phyloP scores from a whole-genome alignment of 805 yeast species.

The Kodamaea jinghongensis region DNA sequence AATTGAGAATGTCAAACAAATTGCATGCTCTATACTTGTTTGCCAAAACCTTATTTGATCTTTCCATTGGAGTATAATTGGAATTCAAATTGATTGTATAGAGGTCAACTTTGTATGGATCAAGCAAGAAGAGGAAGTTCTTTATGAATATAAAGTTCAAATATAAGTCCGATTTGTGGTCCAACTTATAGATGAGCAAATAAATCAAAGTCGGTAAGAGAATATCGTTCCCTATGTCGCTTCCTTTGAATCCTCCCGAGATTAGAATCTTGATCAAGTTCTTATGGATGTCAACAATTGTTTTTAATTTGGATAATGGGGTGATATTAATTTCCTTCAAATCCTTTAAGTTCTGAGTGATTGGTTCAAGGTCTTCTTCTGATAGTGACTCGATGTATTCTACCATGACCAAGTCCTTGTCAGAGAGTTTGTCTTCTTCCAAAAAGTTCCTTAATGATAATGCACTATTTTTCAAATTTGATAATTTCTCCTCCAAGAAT shows the following conservation, averaged over 20 bases:
- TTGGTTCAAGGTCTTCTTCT: slow-evolving; percentile 16
- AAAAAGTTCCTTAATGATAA: slow-evolving; percentile 30
- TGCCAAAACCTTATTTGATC: slow-evolving; percentile 12
- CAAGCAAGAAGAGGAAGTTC: slow-evolving; percentile 32
- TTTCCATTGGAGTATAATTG: slow-evolving; percentile 18
- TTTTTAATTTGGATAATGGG: slow-evolving; percentile 31
- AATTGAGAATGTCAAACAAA: slow-evolving; percentile 31
- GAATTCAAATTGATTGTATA: slow-evolving; percentile 16
- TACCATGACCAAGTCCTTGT: slow-evolving; percentile 8
- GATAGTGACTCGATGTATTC: slow-evolving; percentile 18
- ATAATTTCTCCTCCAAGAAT: slow-evolving; percentile 33
- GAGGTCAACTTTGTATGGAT: slow-evolving; percentile 28
- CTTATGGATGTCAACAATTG: slow-evolving; percentile 34
- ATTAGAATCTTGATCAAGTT: slow-evolving; percentile 17
- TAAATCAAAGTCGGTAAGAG: slow-evolving; percentile 40
- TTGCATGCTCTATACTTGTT: slow-evolving; percentile 18
- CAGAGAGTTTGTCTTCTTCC: slow-evolving; percentile 8
- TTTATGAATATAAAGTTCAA: slow-evolving; percentile 37
- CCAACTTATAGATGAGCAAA: slow-evolving; percentile 28
- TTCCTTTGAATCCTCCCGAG: slow-evolving; percentile 18
- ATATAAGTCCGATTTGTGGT: slow-evolving; percentile 25
- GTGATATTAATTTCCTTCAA: slow-evolving; percentile 22
- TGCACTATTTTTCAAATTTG: slow-evolving; percentile 21
- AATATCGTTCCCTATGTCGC: slow-evolving; percentile 37
- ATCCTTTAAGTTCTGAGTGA: slow-evolving; percentile 16